phyloP scores from a whole-genome alignment of 805 yeast species.

The Barnettozyma vustinii region DNA sequence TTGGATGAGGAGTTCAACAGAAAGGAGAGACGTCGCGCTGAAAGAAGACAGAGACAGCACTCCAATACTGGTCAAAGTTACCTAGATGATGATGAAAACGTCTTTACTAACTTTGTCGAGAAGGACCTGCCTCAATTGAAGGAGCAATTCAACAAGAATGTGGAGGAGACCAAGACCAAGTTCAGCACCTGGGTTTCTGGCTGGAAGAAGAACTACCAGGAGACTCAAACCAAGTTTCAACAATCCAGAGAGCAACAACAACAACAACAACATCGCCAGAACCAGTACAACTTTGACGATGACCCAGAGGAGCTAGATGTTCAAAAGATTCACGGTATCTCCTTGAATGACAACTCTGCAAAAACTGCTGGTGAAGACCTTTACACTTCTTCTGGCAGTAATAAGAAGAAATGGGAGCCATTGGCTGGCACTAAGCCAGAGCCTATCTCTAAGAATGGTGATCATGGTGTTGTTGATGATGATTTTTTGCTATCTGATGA shows the following conservation, averaged over 20 bases:
- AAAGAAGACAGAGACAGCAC: slow-evolving; percentile 23
- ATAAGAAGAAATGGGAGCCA: slow-evolving; percentile 38
- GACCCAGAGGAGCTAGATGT: slow-evolving; percentile 49
- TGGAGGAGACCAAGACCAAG: slow-evolving; percentile 74
- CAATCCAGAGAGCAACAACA: slow-evolving; percentile 8
- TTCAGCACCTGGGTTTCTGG: slow-evolving; percentile 61
- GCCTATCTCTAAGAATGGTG: slow-evolving; percentile 22
- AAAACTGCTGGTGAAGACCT: slow-evolving; percentile 26
- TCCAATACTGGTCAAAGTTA: slow-evolving; percentile 8
- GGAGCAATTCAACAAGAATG: slow-evolving; percentile 64
- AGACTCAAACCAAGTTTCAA: slow-evolving; percentile 16
- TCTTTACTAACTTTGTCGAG: slow-evolving; percentile 53
- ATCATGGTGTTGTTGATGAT: slow-evolving; percentile 28
- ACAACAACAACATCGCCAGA: slow-evolving; percentile 18
- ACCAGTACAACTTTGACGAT: slow-evolving; percentile 35
- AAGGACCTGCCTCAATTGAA: slow-evolving; percentile 54
- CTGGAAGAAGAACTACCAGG: slow-evolving; percentile 23
- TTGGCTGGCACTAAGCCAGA: slow-evolving; percentile 23
- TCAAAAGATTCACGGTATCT: slow-evolving; percentile 44
- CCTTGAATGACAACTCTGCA: slow-evolving; percentile 34
- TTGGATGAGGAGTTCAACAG: slow-evolving; percentile 61
- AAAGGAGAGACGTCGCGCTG: slow-evolving; percentile 23
- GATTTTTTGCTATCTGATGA: slow-evolving; percentile 37
- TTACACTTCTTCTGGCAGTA: slow-evolving; percentile 19
- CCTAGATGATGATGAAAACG: slow-evolving; percentile 37